A percentile compares a stretch with the other conserved stretches of the same genome.
phyloP scores from a whole-genome alignment of 2,329 filamentous ascomycete genomes.

The Claviceps fusiformis region DNA sequence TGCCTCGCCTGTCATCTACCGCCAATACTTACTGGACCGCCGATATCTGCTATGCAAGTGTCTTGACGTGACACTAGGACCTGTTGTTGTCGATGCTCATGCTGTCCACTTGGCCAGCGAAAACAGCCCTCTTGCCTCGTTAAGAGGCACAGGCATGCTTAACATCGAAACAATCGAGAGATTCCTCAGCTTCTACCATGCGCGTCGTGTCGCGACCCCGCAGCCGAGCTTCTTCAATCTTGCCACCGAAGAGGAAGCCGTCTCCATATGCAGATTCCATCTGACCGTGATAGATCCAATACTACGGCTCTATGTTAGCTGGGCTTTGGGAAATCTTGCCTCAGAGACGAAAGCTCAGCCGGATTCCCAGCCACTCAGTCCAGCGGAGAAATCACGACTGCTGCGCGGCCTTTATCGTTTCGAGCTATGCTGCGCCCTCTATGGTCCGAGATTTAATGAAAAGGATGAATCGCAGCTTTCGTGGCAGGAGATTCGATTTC shows the following conservation, averaged over 20 bases:
- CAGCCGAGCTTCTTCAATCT: not conserved
- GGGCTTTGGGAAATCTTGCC: not conserved
- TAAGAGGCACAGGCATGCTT: not conserved
- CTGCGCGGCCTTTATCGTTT: slow-evolving; percentile 7
- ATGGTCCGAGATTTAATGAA: not conserved
- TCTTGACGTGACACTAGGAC: slow-evolving; percentile 3
- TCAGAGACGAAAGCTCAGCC: not conserved
- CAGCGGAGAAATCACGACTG: slow-evolving; percentile 3
- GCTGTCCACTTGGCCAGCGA: slow-evolving; percentile 1
- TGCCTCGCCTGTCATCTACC: slow-evolving; percentile 6
- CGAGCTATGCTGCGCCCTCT: slow-evolving; percentile 6
- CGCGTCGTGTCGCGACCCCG: not conserved
- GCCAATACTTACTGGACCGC: slow-evolving; percentile 5
- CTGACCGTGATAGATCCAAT: not conserved
- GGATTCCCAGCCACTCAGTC: not conserved
- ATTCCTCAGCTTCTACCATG: slow-evolving; percentile 1
- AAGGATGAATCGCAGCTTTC: not conserved
- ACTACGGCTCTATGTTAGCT: not conserved
- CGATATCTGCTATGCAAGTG: slow-evolving; percentile 3
- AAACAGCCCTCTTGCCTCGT: too few species aligned
- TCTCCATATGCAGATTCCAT: slow-evolving; percentile 2
- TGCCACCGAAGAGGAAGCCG: not conserved
- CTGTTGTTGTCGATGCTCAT: slow-evolving; percentile 2
- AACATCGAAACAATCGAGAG: not conserved
- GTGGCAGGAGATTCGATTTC: too few species aligned